Evolutionary conservation across 345 rosid species (phyloP), one percentile per base, ranked within the genome.

Genomic region (Bruguiera parviflora): DNA sequence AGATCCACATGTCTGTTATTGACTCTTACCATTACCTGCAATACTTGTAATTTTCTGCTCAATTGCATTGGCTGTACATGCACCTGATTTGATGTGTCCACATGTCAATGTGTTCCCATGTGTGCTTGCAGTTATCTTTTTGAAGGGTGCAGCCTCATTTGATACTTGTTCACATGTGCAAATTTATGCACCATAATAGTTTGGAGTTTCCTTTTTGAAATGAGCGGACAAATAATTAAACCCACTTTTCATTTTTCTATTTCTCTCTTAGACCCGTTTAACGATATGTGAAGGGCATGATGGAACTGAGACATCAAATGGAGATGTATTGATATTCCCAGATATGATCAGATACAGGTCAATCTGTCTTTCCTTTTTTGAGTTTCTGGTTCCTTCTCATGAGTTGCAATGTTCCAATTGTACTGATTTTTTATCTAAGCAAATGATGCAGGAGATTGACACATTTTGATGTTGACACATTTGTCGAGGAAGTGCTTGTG

Each of bases 291-390:
- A 95, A 77, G 99, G 99, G 31, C 97, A 90, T 82, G 99, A 95
- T 82, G 99, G 97, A 71, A 86, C 93, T 10, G 96, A 90, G 83
- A 95, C 96, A 64, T 95, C 97, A 62, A 92, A 95, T 76, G 99
- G 99, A n/a, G 99, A 95, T 82, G 96, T 95, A 20, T 84, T 92
- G 64, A 92, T 95, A 61, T 95, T 95, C 76, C 99, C 99, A 55
- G 99, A 95, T 80, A 90, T 95, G 97, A 80, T 90, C 75, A 86
- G 96, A 92, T 95, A 95, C 86, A 89, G 99, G 99, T 88, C 68
- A 67, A 63, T 63, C 57, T 39, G 64, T 2, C 33, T 19, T 71
- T 39, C 16, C 43, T 57, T 70, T 73, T 53, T 52, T 52, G 5
- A 58, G 33, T 58, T 29, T 65, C 61, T 22, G 37, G 31, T 62